Base-by-base conservation (phyloP, 2,329 filamentous ascomycete species). In the Sphaerulina musiva region DNA sequence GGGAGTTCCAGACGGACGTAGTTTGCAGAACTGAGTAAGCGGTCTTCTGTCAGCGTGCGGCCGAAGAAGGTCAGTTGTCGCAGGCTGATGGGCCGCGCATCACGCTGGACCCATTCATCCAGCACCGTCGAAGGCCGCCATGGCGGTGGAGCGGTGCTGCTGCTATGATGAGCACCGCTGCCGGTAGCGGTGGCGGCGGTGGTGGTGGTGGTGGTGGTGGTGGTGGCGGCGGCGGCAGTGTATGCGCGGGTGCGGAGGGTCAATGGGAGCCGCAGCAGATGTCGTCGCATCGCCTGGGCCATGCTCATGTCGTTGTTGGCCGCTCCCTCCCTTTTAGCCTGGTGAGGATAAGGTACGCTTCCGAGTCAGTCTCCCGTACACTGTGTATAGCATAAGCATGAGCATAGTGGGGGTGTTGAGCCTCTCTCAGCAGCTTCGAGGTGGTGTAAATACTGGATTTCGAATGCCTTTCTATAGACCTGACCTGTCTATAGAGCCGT, bases 41-140 rank as follows among this genome's bases (percentile, higher is more conserved):
- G 85, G 48, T 84, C 80, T 73, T 97, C 91, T 46, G 91, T 96
- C 68, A 98, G 75, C 20, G 91, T 95, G 46, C 93, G 86, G 31
- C 93, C 93, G 72, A 97, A 98, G 66, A 97, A 95, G 75, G 95
- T 97, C 66, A 98, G 81, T 73, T 97, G 93, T 55, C 93, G 87
- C 65, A 98, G 76, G 74, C 89, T 95, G 69, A 98, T 96, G n/a
- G 93, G 93, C 49, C 90, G 82, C 46, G 91, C 91, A 69, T 95
- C 89, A 66, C 86, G 88, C 59, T 87, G 85, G 49, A 96, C 92
- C 90, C 91, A 97, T 78, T 83, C 79, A 69, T 84, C 81, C 48
- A 84, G 72, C 36, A 79, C 76, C 17, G 76, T 77, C 39, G 78
- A 78, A 44, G 80, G 80, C 48, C 80, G 71, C 80, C 80, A 83